phyloP scores from a whole-genome alignment of 176 grass and related monocot species.

The Rhipidocladum racemiflorum region DNA sequence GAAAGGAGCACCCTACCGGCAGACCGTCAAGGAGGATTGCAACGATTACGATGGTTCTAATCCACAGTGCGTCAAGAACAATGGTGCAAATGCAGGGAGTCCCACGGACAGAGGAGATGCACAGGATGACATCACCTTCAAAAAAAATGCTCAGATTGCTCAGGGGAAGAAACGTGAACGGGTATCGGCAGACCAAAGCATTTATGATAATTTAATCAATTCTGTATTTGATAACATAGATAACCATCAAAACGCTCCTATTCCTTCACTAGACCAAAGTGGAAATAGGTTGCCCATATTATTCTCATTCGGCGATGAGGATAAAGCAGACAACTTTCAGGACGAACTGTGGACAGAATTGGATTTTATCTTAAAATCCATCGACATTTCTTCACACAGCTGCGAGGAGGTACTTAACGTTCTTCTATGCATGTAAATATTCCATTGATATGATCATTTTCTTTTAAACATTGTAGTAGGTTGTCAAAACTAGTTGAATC shows the following conservation, averaged over 20 bases:
- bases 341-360: conserved; percentile 32
- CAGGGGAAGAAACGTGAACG: background rate
- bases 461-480: background rate
- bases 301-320: conserved; percentile 40
- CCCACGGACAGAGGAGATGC: background rate
- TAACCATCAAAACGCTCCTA: background rate
- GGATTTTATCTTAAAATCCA: background rate
- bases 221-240: conserved; percentile 23
- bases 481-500: background rate
- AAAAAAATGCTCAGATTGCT: conserved; percentile 9
- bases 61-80: background rate
- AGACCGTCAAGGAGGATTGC: background rate
- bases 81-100: background rate
- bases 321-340: no score
- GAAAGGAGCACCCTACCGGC: background rate
- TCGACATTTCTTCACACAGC: background rate
- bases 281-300: background rate
- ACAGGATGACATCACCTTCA: conserved; percentile 30
- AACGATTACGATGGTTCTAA: background rate
- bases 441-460: background rate
- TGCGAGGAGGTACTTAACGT: conserved; percentile 28
- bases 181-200: background rate
- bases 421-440: background rate
- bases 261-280: background rate
- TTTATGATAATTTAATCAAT: conserved; percentile 15